These are phyloP conservation scores for Themeda triandra DNA, from an alignment of 176 grass and related monocot genomes.

Conservation along the genomic window DNA sequence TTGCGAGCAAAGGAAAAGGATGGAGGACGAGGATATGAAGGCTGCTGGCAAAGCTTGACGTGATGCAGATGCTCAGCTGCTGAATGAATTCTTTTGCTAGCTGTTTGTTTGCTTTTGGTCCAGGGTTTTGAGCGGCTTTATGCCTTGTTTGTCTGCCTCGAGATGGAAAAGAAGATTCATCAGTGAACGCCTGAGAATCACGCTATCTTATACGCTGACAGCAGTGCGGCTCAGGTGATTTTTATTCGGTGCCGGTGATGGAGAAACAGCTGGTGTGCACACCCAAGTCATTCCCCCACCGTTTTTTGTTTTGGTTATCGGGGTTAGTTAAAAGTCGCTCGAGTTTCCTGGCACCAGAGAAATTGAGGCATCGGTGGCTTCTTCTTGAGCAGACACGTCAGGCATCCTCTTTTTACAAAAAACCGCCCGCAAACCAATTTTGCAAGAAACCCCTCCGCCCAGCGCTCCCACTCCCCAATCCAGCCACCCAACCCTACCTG, in stretches of 20 bases:
- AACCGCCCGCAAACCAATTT: too few relatives aligned
- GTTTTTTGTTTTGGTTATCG: too few relatives aligned
- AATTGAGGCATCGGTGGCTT: too few relatives aligned
- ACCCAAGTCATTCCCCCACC: too few relatives aligned
- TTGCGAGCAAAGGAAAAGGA: not conserved
- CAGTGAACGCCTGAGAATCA: slow-evolving; percentile 33
- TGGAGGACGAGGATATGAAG: not conserved
- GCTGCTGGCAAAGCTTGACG: not conserved
- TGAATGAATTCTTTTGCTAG: not conserved
- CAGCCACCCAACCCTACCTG: too few relatives aligned
- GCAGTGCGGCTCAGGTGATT: not conserved
- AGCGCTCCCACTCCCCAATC: too few relatives aligned
- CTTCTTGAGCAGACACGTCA: too few relatives aligned
- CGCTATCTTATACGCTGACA: slow-evolving; percentile 30
- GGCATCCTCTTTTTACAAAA: too few relatives aligned
- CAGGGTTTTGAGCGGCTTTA: slow-evolving; percentile 18
- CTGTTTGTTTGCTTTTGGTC: slow-evolving; percentile 29
- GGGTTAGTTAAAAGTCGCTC: too few relatives aligned
- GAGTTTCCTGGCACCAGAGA: too few relatives aligned
- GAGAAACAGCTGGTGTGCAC: not conserved
- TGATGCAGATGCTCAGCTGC: not conserved
- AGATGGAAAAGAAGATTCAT: slow-evolving; percentile 63
- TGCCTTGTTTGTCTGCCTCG: slow-evolving; percentile 27
- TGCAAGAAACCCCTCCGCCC: too few relatives aligned
- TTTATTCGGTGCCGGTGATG: not conserved